Conservation (phyloP, 192 early-diverging fungal species). For the Podila epigama region DNA sequence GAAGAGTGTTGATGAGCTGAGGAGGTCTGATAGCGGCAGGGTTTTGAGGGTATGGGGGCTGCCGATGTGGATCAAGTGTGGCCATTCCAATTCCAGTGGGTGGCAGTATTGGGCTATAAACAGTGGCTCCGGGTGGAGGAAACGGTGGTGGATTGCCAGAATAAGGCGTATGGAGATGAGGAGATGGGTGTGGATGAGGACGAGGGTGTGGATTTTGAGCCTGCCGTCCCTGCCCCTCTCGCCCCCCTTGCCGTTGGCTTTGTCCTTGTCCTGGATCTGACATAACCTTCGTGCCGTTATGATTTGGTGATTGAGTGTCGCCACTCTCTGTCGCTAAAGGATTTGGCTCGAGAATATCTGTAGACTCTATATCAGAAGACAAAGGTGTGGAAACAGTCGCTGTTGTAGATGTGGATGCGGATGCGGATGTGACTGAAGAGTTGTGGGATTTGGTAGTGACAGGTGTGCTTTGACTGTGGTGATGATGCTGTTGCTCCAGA, state of each 20-base stretch:
- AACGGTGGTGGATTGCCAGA: neutral
- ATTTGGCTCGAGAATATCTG: too few species aligned
- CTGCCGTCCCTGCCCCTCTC: conserved; percentile 6
- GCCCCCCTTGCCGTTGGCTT: neutral
- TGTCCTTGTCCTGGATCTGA: conserved; percentile 8
- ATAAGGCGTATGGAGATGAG: neutral
- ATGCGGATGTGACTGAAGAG: conserved; percentile 9
- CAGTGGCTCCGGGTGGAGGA: conserved; percentile 11
- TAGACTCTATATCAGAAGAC: too few species aligned
- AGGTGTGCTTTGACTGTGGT: neutral
- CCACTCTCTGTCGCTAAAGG: too few species aligned
- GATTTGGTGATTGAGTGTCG: conserved; percentile 8
- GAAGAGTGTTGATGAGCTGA: too few species aligned
- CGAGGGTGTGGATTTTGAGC: conserved; percentile 15
- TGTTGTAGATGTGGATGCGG: conserved; percentile 11
- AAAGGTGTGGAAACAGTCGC: too few species aligned
- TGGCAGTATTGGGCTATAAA: too few species aligned
- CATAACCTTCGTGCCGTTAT: conserved; percentile 7
- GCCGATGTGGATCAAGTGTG: too few species aligned
- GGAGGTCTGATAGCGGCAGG: too few species aligned
- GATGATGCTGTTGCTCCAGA: conserved; percentile 1
- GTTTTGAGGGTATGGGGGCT: too few species aligned
- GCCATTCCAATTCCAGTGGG: too few species aligned
- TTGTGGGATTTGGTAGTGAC: conserved; percentile 2
- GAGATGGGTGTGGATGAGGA: conserved; percentile 1